phyloP scores from a whole-genome alignment of 257 asterid genomes.

The Solanum chmielewskii region DNA sequence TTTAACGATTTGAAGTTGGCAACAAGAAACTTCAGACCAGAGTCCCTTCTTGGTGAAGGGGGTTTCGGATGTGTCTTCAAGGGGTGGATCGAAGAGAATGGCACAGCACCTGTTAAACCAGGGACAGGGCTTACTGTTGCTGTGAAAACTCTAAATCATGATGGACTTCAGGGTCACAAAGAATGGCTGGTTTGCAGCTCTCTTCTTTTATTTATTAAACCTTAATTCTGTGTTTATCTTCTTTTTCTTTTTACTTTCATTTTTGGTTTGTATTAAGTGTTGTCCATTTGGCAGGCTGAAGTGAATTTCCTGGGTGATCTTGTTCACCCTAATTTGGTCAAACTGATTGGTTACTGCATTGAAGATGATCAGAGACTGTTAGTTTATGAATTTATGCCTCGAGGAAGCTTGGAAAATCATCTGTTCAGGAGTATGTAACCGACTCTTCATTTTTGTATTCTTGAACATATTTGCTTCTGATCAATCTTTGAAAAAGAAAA shows the following conservation, averaged over 20 bases:
- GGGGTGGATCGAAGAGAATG: conserved; percentile 99
- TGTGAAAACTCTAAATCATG: conserved; percentile 91
- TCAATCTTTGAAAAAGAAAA: background rate
- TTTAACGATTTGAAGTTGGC: conserved; percentile 86
- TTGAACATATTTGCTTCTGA: background rate
- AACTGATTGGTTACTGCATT: conserved; percentile 84
- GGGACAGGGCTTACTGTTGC: conserved; percentile 99
- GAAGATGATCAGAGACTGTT: conserved; percentile 96
- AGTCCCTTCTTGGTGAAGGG: conserved; percentile 97
- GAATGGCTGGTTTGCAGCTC: conserved; percentile 91
- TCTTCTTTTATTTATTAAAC: conserved; percentile 5
- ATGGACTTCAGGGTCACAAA: conserved; percentile 98
- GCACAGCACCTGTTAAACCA: conserved; percentile 97
- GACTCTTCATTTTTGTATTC: background rate
- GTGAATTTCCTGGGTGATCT: conserved; percentile 92
- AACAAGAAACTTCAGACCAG: conserved; percentile 93
- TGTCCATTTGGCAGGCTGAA: conserved; percentile 65
- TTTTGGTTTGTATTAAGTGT: conserved; percentile 12
- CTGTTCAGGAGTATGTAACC: conserved; percentile 71
- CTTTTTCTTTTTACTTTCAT: background rate
- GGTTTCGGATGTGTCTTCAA: conserved; percentile 98
- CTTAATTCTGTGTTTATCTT: background rate
- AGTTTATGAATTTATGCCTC: conserved; percentile 92
- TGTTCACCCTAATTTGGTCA: conserved; percentile 85
- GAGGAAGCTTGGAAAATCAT: conserved; percentile 99